Base-by-base conservation (phyloP, 805 yeast genomes). In the Wickerhamiella hasegawae region DNA sequence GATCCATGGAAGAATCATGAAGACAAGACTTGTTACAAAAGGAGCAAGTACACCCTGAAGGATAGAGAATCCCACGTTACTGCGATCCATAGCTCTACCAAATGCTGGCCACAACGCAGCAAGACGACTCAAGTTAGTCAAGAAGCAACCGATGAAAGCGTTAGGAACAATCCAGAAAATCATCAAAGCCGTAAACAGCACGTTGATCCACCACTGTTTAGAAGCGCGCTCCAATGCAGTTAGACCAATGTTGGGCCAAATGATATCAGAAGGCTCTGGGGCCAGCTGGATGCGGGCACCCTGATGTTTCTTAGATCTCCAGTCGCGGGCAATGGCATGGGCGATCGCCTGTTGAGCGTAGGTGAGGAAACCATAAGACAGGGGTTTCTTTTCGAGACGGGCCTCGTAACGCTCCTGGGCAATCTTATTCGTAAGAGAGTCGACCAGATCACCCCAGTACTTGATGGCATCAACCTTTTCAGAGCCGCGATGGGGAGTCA, bases 1-100 rank as follows among this genome's bases (percentile, higher is more conserved):
- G 2, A 59, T 40, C 25, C 46, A 37, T 0, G 63, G 63, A 33
- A 57, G 39, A n/a, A 50, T 36, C 38, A 53, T 30, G 40, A 58
- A 60, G 9, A 59, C 43, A 16, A 49, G 32, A 4, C 57, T 45
- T 5, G 62, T 54, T 17, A 59, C 40, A 2, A 46, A 37, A 0
- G 63, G 63, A 1, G 63, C 52, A 14, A 59, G 34, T 32, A 59
- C 45, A 43, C 64, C 64, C 37, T 59, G 64, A 2, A 59, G 41
- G 31, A 59, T 46, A 9, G 62, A 52, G 27, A 56, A 49, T 1
- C 51, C 38, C 1, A 43, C 43, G 1, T 46, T 45, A 37, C 52
- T 43, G 5, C 31, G 16, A 5, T 45, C 38, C 50, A 55, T 45
- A 22, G 48, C 52, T 0, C 25, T 25, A 4, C 47, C 45, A 35